Base-by-base conservation (phyloP, 495 filamentous ascomycete species). In the Pyrenopolyporus hunteri region DNA sequence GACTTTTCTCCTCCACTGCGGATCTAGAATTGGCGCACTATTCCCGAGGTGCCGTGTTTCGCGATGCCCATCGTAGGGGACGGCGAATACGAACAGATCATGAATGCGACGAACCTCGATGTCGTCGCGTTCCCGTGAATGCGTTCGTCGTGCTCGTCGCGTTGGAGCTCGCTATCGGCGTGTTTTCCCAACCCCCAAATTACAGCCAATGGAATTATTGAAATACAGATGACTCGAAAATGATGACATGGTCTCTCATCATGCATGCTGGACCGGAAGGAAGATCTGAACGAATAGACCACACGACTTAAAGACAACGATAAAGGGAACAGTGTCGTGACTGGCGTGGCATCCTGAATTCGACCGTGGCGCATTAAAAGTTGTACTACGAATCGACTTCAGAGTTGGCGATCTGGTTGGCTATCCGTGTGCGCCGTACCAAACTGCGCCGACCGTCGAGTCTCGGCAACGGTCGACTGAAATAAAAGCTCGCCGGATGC, bases 351-450 rank as follows among this genome's bases (percentile, higher is more conserved):
- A 55, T 59, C 48, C 45, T 54, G 16, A 57, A 55, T 47, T 54
- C 33, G 49, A 55, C 61, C 48, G 48, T 59, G 35, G 49, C 61
- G 61, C 55, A 40, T 55, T 48, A 64, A 44, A 50, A 57, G 22
- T 22, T 44, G 29, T 37, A 51, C 19, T 14, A 28, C 39, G 32
- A 36, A 31, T 43, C 50, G 32, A 28, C 44, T 37, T 36, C 8
- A 33, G 10, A 23, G 26, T 33, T 47, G 20, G 11, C 16, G 9
- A 22, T 29, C 37, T 32, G 31, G 19, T 8, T 48, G 20, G 16
- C n/a, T n/a, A n/a, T n/a, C n/a, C n/a, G n/a, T n/a, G n/a, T n/a
- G 22, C 25, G 17, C 16, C 20, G 31, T 44, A 16, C 10, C 7
- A 7, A 47, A 13, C 7, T 20, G 28, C 13, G 31, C 51, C 56